Evolutionary conservation across 306 rosid species (phyloP).

Genomic region (Fragaria ananassa): DNA sequence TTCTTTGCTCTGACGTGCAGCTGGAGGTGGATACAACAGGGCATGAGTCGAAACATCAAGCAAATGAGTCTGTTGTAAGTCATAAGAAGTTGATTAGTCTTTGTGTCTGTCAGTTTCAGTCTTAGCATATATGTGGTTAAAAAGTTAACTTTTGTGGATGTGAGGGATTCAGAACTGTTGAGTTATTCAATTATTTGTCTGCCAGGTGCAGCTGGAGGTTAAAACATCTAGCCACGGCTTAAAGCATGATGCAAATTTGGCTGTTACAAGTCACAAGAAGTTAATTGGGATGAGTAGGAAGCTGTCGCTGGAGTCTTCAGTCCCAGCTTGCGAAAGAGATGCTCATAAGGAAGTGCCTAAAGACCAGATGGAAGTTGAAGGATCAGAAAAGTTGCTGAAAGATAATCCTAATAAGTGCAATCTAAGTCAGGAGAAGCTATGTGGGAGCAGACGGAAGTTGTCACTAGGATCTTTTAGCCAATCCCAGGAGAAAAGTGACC

Average conservation of each 20-base stretch:
- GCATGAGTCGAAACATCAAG: conserved; percentile 6
- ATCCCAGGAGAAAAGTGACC: too few relatives aligned
- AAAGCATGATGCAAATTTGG: background rate
- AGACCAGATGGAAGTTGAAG: conserved; percentile 17
- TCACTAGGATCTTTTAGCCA: too few relatives aligned
- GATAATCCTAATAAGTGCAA: background rate
- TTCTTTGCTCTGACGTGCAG: conserved; percentile 5
- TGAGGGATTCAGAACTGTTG: background rate
- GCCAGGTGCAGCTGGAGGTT: conserved; percentile 22
- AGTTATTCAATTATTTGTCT: background rate
- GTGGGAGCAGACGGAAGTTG: too few relatives aligned
- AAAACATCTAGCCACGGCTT: background rate
- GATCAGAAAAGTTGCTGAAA: conserved; percentile 11
- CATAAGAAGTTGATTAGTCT: conserved; percentile 2
- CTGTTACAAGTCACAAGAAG: conserved; percentile 13
- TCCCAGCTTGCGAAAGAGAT: background rate
- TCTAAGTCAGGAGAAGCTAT: too few relatives aligned
- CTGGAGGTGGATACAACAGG: conserved; percentile 12
- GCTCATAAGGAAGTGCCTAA: conserved; percentile 6
- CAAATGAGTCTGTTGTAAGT: conserved; percentile 8
- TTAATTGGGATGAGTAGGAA: conserved; percentile 23
- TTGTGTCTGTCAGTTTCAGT: background rate
- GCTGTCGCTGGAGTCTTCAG: conserved; percentile 20
- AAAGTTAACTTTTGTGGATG: background rate
- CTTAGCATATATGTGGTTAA: background rate